Evolutionary conservation across 306 rosid species (phyloP), one percentile per base, ranked within the genome.

Genomic region (Canavalia ensiformis): DNA sequence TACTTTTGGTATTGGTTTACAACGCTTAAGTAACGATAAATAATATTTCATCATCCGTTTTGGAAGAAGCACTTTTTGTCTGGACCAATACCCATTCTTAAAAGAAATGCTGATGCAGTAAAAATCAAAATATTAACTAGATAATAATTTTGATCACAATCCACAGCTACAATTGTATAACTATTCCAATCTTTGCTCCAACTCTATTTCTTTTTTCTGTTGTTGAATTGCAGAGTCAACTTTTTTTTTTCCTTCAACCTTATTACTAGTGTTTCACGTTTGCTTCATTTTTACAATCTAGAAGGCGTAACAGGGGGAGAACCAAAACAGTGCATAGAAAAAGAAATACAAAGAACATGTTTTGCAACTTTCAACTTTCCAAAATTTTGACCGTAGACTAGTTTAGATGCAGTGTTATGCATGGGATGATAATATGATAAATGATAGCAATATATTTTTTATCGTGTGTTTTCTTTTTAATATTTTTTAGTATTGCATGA

Each of bases 311-410:
- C 71, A 6, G 2, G 33, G 34, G 45, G 50, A 65, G 33, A 66
- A 18, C 52, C 34, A 7, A 41, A 66, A 42, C 72, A 25, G 35
- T n/a, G 44, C 18, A 37, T 3, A 2, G 8, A 68, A 8, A 42
- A 67, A 1, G 2, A 8, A 60, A 60, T 4, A n/a, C 1, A 42
- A 4, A 42, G 18, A 44, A 29, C 39, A 28, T 45, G 39, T 28
- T 68, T 37, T 44, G 8, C 49, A 64, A 62, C 28, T 34, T 41
- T 18, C 72, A 41, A 66, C 11, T 41, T 67, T 67, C 72, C 7
- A 33, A 68, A 29, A 46, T 57, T 45, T 45, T 47, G 74, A 68
- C 74, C 42, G 7, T 30, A 46, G 57, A 29, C 74, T 46, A 68
- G 28, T 9, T 68, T 29, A 64, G 49, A 25, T 67, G 8, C 55